Conservation (phyloP, 805 yeast genomes). For the Spathaspora sp. region DNA sequence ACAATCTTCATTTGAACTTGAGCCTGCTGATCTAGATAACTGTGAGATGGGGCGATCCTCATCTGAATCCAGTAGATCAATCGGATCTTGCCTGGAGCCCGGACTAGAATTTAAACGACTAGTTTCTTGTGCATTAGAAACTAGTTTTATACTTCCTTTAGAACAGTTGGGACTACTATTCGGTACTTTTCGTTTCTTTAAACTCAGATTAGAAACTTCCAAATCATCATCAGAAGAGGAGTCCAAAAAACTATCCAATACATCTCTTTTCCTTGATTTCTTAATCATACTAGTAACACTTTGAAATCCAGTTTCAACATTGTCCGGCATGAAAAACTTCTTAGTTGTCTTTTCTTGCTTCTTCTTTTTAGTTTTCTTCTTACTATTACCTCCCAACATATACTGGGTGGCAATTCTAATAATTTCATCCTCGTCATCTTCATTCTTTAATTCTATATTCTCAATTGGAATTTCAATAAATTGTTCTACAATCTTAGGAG, state of each 20-base stretch:
- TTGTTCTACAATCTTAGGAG: constrained; percentile 56
- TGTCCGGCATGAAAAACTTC: constrained; percentile 69
- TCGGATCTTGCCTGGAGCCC: too few relatives aligned
- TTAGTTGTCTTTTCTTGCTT: constrained; percentile 9
- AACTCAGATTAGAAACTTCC: background rate
- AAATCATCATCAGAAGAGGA: constrained; percentile 1
- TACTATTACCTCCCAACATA: constrained; percentile 37
- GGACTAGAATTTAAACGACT: too few relatives aligned
- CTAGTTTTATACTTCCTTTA: too few relatives aligned
- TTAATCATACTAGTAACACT: constrained; percentile 41
- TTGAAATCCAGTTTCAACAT: constrained; percentile 62
- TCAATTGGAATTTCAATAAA: constrained; percentile 69
- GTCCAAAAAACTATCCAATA: constrained; percentile 1
- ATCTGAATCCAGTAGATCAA: too few relatives aligned
- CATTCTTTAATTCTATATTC: constrained; percentile 52
- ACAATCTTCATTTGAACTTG: too few relatives aligned
- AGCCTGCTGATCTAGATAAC: too few relatives aligned
- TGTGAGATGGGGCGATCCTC: too few relatives aligned
- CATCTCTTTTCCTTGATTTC: background rate
- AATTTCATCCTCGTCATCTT: constrained; percentile 63
- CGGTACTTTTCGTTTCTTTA: background rate
- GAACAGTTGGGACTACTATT: too few relatives aligned
- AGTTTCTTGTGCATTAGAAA: background rate
- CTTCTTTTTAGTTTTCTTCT: constrained; percentile 11
- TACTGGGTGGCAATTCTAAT: constrained; percentile 64